Percentiles rank a stretch among this genome's conserved stretches.
Evolutionary conservation across 2,329 filamentous ascomycete species (phyloP).

Genomic region (Xylaria sp.): DNA sequence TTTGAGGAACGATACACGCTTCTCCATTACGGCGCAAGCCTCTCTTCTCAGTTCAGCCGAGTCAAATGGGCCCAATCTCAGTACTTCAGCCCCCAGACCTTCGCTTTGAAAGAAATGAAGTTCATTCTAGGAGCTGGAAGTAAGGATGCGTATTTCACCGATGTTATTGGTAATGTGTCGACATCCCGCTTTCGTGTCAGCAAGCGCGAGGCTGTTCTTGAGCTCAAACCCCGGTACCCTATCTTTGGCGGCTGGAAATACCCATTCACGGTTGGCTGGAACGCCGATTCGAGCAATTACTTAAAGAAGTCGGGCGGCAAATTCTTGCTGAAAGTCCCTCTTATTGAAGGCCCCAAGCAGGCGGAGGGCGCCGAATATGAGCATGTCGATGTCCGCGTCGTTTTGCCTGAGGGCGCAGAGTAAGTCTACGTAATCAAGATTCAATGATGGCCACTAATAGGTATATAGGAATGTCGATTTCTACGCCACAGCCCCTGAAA

Average conservation of each 20-base stretch:
- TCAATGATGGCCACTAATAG: constrained; percentile 52
- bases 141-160: constrained; percentile 90
- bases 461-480: constrained; percentile 80
- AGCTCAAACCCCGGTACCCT: constrained; percentile 94
- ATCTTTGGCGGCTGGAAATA: constrained; percentile 98
- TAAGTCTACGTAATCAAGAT: constrained; percentile 58
- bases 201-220: constrained; percentile 81
- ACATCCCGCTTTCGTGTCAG: constrained; percentile 87
- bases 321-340: constrained; percentile 90
- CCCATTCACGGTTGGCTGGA: constrained; percentile 96
- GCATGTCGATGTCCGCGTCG: constrained; percentile 79
- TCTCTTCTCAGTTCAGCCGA: constrained; percentile 77
- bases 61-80: constrained; percentile 77
- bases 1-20: constrained; percentile 94
- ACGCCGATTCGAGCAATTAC: constrained; percentile 81
- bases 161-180: constrained; percentile 96
- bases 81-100: constrained; percentile 80
- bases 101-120: constrained; percentile 82
- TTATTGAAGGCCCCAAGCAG: constrained; percentile 91
- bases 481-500: constrained; percentile 74
- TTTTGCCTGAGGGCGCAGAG: constrained; percentile 91
- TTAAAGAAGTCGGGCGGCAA: constrained; percentile 72
- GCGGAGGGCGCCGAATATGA: constrained; percentile 87
- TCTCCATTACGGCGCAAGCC: constrained; percentile 84
- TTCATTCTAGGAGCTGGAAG: constrained; percentile 84